Base-by-base conservation (phyloP, 192 early-diverging fungal genomes). In the Haplosporangium gracile region DNA sequence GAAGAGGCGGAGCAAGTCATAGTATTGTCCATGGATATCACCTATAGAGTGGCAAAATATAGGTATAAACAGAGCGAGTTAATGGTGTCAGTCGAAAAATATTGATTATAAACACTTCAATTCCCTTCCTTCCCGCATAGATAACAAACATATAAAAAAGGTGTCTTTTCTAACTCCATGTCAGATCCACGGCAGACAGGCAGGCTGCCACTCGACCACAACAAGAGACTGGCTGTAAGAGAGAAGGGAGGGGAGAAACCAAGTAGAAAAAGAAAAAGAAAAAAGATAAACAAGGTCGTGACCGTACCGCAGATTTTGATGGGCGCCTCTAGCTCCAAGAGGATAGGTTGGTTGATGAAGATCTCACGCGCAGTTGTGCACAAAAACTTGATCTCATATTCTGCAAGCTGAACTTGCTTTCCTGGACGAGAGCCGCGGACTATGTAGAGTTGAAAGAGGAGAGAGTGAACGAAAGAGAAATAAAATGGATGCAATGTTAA, bases 1-100 rank as follows among this genome's bases (percentile, higher is more conserved):
- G 82, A 99, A 99, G 63, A 98, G 90, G 60, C 98, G 95, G 75
- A 99, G 90, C 32, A 99, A 93, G 88, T 99, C 98, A 82, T 98
- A 98, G 91, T 99, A 99, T 90, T 99, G 98, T 39, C 98, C 98
- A 82, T 99, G 98, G 86, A 99, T 91, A 82, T 92, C 89, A 86
- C 89, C 90, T 92, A 87, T 73, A 70, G 60, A 39, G 18, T 57
- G 40, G 26, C 13, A 65, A 29, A 47, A 40, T 36, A 51, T 20
- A 39, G 29, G 8, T 29, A 78, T 16, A 20, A 4, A 18, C 72
- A 60, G 24, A 39, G 32, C 8, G 22, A 72, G 18, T 73, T 32
- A 70, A 53, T 57, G n/a, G 51, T 10, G 51, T 57, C 38, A 80
- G 43, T 38, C 24, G 36, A 22, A 69, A 18, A 2, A 39, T 18